Evolutionary conservation across 2,329 filamentous ascomycete genomes (phyloP), one percentile per base, ranked within the genome.

Genomic region (Lachnellula arida): DNA sequence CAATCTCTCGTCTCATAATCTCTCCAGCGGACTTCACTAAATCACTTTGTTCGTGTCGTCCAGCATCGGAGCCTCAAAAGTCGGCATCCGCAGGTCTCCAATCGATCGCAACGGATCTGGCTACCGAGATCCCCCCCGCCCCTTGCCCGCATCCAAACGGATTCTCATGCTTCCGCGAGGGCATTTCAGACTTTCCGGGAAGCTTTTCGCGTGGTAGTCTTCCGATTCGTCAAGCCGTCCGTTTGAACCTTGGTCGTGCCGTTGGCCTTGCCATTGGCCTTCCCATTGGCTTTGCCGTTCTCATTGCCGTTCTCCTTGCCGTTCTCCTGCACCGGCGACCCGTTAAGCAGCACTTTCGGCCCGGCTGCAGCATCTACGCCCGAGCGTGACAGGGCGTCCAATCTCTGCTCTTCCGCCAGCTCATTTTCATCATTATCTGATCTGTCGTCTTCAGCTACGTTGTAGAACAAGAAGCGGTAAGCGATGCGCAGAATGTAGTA

Each of bases 401-500:
- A 46, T 46, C 59, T 58, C 46, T 57, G 58, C 46, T 65, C 62
- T 39, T 64, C 62, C 23, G 55, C 55, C 9, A 61, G 49, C 47
- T 62, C 60, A 37, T 57, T 56, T 23, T 83, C 81, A 49, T 87
- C 85, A 65, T 87, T 82, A 19, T 89, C 86, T 58, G 86, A 89
- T 60, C 88, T 79, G 56, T 90, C 88, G 65, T 92, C 88, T 52
- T 84, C 80, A 34, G 78, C 79, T 25, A 78, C 77, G 51, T 81
- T 80, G 65, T 79, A 80, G 39, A 81, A 76, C 17, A 88, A 74
- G 63, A 89, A 88, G 57, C 87, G 79, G 65, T 85, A 89, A 46
- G 87, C 85, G 61, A 92, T 90, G 60, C 87, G 79, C 55, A 87
- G 68, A 65, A 92, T 91, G 71, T 87, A 84, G 72, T 86, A 89